A percentile compares a stretch with the other conserved stretches of the same genome.
Evolutionary conservation across 176 grass and related monocot genomes (phyloP).

Genomic region (Carex myosuroides): DNA sequence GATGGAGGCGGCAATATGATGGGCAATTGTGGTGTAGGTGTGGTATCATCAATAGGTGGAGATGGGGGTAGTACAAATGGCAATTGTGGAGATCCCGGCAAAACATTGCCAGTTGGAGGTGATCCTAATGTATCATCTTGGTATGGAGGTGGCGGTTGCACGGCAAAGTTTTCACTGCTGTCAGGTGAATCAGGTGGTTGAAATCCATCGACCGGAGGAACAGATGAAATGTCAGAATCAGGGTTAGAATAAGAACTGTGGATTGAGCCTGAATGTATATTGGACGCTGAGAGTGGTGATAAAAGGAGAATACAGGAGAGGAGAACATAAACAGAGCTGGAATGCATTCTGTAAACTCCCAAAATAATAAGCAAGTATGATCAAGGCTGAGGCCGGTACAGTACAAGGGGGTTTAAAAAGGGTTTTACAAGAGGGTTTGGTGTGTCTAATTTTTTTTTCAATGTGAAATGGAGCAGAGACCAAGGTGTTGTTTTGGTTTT

Average conservation of each 20-base stretch:
- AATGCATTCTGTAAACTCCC: background rate
- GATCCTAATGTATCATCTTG: background rate
- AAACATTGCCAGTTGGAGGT: background rate
- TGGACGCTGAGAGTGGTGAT: background rate
- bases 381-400: background rate
- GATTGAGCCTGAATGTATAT: background rate
- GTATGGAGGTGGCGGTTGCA: background rate
- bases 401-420: background rate
- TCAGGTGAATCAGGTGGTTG: background rate
- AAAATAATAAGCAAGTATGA: background rate
- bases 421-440: constrained; percentile 15
- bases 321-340: constrained; percentile 5
- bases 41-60: background rate
- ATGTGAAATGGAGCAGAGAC: constrained; percentile 15
- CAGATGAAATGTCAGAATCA: background rate
- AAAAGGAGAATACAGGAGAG: background rate
- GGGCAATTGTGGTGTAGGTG: background rate
- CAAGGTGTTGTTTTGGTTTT: constrained; percentile 2
- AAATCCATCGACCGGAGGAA: background rate
- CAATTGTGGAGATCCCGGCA: background rate
- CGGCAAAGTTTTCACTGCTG: background rate
- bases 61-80: background rate
- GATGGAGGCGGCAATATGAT: background rate
- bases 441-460: background rate
- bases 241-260: background rate